These are phyloP conservation scores for Ambrosia trifida DNA, from an alignment of 129 eudicot genomes.

Conservation along the genomic window DNA sequence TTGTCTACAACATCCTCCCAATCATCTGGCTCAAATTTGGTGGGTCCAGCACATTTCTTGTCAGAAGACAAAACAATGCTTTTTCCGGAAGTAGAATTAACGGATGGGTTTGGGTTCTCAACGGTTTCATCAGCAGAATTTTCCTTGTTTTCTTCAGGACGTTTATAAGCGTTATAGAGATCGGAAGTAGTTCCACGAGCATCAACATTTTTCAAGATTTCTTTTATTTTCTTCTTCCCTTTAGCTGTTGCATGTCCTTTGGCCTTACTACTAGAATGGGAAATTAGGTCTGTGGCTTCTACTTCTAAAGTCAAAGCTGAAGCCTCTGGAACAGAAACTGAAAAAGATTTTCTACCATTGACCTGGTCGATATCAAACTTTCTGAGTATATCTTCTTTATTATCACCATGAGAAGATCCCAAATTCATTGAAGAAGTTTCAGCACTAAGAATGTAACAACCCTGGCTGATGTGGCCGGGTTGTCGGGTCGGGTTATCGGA, in stretches of 20 bases:
- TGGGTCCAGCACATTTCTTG: slow-evolving; percentile 36
- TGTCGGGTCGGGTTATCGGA: no score
- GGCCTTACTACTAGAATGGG: slow-evolving; percentile 36
- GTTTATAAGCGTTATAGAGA: slow-evolving; percentile 85
- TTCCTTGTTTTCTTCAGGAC: slow-evolving; percentile 78
- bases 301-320: slow-evolving; percentile 30
- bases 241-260: slow-evolving; percentile 38
- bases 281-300: slow-evolving; percentile 39
- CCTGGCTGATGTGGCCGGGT: no score
- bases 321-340: slow-evolving; percentile 38
- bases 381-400: slow-evolving; percentile 14
- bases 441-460: no score
- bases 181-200: slow-evolving; percentile 78
- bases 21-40: slow-evolving; percentile 80
- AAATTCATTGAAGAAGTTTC: slow-evolving; percentile 29
- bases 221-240: slow-evolving; percentile 62
- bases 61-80: slow-evolving; percentile 12
- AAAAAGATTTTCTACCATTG: slow-evolving; percentile 24
- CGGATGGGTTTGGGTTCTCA: slow-evolving; percentile 31
- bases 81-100: slow-evolving; percentile 34
- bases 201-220: slow-evolving; percentile 65
- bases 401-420: slow-evolving; percentile 26
- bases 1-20: slow-evolving; percentile 96
- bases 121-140: slow-evolving; percentile 31
- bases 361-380: slow-evolving; percentile 34